Percentiles rank a stretch among this genome's conserved stretches.
phyloP scores from a whole-genome alignment of 129 eudicot species.

The Artemisia argyi region DNA sequence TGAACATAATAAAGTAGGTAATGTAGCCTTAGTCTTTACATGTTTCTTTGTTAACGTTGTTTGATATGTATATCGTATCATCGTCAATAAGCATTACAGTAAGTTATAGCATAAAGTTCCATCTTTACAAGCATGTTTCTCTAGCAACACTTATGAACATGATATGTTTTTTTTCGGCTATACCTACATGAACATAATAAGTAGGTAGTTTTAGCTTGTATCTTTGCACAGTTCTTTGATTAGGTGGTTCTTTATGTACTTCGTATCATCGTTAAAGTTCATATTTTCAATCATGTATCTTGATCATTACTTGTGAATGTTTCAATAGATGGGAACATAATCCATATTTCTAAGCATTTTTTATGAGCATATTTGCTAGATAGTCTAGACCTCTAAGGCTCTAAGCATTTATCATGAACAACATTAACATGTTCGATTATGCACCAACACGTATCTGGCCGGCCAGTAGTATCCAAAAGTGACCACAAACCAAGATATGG shows the following conservation, averaged over 20 bases:
- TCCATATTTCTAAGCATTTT: background rate
- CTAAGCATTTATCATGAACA: background rate
- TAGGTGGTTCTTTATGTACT: no score
- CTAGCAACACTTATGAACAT: background rate
- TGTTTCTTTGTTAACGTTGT: no score
- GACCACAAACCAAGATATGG: no score
- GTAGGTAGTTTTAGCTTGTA: no score
- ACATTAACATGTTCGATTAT: no score
- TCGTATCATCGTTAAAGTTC: background rate
- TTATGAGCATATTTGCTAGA: background rate
- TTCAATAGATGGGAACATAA: background rate
- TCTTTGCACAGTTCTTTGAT: background rate
- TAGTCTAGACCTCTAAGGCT: background rate
- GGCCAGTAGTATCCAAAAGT: no score
- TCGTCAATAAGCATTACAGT: constrained; percentile 5
- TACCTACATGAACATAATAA: no score
- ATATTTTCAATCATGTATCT: background rate
- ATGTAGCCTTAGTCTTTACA: constrained; percentile 8
- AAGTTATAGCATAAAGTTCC: background rate
- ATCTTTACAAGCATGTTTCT: background rate
- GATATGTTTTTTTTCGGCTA: background rate
- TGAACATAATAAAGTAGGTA: constrained; percentile 8
- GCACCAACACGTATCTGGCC: no score
- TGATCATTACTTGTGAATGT: background rate
- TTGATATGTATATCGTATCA: no score